Evolutionary conservation across 768 basidiomycete species (phyloP).

Genomic region (Zangia roseola): DNA sequence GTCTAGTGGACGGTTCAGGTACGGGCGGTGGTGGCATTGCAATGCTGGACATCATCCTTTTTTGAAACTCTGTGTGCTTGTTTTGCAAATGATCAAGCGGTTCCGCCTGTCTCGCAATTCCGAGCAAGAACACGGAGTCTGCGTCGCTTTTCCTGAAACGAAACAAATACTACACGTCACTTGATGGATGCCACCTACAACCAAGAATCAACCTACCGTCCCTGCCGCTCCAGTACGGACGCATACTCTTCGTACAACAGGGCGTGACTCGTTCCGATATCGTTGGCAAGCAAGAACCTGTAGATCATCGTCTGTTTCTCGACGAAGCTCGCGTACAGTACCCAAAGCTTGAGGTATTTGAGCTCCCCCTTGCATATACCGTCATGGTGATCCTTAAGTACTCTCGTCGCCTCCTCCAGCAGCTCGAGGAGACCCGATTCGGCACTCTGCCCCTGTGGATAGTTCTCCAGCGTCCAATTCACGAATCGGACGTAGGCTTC

Average conservation of each 20-base stretch:
- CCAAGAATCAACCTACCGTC: slow-evolving; percentile 56
- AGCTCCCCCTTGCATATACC: slow-evolving; percentile 76
- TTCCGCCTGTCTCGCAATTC: slow-evolving; percentile 77
- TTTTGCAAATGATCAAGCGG: slow-evolving; percentile 80
- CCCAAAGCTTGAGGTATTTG: slow-evolving; percentile 91
- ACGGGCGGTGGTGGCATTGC: slow-evolving; percentile 37
- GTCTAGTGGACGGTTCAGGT: slow-evolving; percentile 38
- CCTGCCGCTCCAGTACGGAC: slow-evolving; percentile 74
- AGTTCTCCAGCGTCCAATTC: slow-evolving; percentile 91
- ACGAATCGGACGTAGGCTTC: slow-evolving; percentile 87
- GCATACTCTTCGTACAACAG: slow-evolving; percentile 94
- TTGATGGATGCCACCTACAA: slow-evolving; percentile 29
- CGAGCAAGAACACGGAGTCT: slow-evolving; percentile 86
- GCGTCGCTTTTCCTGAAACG: slow-evolving; percentile 73
- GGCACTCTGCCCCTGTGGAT: slow-evolving; percentile 87
- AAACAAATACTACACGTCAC: background rate
- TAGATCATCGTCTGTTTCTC: slow-evolving; percentile 88
- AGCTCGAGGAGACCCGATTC: slow-evolving; percentile 91
- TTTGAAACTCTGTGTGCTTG: slow-evolving; percentile 85
- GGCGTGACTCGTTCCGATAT: slow-evolving; percentile 80
- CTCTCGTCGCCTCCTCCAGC: slow-evolving; percentile 87
- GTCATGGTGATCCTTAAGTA: slow-evolving; percentile 73
- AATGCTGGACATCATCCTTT: slow-evolving; percentile 72
- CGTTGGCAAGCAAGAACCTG: slow-evolving; percentile 85
- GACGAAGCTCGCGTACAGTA: slow-evolving; percentile 89